These are phyloP conservation scores for Vitis amurensis DNA, from an alignment of 164 flowering plant genomes.

Conservation along the genomic window DNA sequence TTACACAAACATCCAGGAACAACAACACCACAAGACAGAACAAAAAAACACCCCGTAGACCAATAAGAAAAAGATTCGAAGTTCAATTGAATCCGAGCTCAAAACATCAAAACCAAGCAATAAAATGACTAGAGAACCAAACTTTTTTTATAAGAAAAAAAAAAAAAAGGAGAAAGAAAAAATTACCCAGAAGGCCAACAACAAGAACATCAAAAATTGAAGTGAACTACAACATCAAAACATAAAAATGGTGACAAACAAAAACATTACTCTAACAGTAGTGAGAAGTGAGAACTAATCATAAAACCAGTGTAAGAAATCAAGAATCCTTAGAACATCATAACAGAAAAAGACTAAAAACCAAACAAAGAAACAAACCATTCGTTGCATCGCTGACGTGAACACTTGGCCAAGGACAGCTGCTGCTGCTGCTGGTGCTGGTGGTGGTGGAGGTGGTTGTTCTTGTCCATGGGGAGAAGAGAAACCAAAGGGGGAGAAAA, in stretches of 20 bases:
- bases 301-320: not conserved
- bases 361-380: slow-evolving; percentile 42
- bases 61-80: not conserved
- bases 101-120: too few species aligned
- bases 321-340: not conserved
- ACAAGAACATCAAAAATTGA: not conserved
- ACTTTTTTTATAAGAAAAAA: too few species aligned
- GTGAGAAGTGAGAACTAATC: not conserved
- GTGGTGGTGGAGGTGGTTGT: slow-evolving; percentile 16
- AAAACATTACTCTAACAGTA: not conserved
- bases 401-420: slow-evolving; percentile 47
- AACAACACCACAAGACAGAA: not conserved
- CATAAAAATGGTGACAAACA: not conserved
- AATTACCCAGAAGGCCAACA: not conserved
- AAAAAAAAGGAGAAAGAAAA: not conserved
- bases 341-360: not conserved
- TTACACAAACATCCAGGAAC: not conserved
- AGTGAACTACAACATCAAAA: not conserved
- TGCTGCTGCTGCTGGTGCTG: slow-evolving; percentile 36
- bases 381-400: slow-evolving; percentile 58
- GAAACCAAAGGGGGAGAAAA: slow-evolving; percentile 2
- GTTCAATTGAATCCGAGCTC: too few species aligned
- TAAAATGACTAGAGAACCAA: too few species aligned
- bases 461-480: slow-evolving; percentile 39
- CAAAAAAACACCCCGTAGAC: not conserved